Percentiles rank a stretch among this genome's conserved stretches.
These are phyloP conservation scores for Cladosporium sp. DNA, from an alignment of 2,329 filamentous ascomycete genomes.

Conservation along the genomic window DNA sequence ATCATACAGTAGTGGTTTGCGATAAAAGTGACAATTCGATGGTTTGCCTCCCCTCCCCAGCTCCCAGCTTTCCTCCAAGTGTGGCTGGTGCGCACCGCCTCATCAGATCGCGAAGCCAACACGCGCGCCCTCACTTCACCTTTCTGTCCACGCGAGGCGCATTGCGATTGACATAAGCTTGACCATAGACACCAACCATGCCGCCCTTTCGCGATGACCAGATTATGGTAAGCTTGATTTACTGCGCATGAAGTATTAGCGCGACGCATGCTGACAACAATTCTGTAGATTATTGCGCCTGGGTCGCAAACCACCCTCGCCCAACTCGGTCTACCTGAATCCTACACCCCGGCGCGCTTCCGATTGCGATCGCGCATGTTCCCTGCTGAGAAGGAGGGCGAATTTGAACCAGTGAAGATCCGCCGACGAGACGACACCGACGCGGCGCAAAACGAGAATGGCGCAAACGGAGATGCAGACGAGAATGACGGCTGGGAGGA, in stretches of 20 bases:
- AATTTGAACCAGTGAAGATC: constrained; percentile 78
- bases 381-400: constrained; percentile 66
- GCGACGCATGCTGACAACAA: constrained; percentile 10
- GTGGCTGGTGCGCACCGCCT: neutral
- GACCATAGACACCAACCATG: constrained; percentile 18
- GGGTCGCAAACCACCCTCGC: constrained; percentile 88
- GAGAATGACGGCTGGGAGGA: constrained; percentile 74
- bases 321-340: constrained; percentile 83
- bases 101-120: neutral
- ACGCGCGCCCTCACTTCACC: constrained; percentile 3
- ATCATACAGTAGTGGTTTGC: too few relatives aligned
- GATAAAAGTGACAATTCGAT: too few relatives aligned
- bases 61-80: neutral
- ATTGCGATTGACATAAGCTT: neutral
- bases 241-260: neutral
- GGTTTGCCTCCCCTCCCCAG: too few relatives aligned
- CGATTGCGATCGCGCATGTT: constrained; percentile 95
- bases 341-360: constrained; percentile 83
- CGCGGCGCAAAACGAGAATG: constrained; percentile 14
- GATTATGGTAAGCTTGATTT: constrained; percentile 25
- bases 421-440: constrained; percentile 43
- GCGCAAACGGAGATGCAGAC: constrained; percentile 40
- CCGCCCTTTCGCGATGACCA: constrained; percentile 34
- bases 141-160: neutral
- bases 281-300: constrained; percentile 60